Conservation (phyloP, 2,329 filamentous ascomycete genomes). For the Coniochaeta prunicola region DNA sequence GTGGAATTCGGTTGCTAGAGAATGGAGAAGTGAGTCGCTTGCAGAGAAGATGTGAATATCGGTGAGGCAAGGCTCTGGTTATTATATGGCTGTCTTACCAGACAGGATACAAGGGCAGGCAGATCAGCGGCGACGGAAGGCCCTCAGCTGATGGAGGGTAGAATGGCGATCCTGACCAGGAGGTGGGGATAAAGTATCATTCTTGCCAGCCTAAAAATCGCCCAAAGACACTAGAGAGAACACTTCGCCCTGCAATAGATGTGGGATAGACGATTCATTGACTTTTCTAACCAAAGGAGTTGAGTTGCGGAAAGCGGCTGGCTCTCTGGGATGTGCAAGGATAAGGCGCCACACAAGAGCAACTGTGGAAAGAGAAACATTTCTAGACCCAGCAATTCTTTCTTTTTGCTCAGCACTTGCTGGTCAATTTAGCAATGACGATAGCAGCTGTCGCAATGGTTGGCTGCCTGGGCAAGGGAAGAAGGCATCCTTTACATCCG, state of each 20-base stretch:
- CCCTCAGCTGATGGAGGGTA: neutral
- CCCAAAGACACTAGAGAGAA: neutral
- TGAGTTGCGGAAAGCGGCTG: neutral
- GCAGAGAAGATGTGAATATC: slow-evolving; percentile 25
- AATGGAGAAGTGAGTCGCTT: slow-evolving; percentile 31
- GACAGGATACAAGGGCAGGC: neutral
- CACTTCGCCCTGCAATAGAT: neutral
- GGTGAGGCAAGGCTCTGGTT: slow-evolving; percentile 29
- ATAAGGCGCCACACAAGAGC: slow-evolving; percentile 10
- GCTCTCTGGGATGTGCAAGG: slow-evolving; percentile 9
- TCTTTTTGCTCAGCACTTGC: slow-evolving; percentile 4
- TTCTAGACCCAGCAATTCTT: neutral
- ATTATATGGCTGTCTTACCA: slow-evolving; percentile 25
- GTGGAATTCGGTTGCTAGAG: slow-evolving; percentile 18
- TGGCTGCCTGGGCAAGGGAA: slow-evolving; percentile 12
- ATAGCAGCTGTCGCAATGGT: slow-evolving; percentile 3
- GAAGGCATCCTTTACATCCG: neutral
- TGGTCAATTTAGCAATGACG: slow-evolving; percentile 12
- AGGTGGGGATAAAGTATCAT: neutral
- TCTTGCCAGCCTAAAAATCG: neutral
- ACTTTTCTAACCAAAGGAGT: neutral
- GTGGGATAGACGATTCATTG: neutral
- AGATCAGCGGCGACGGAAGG: neutral
- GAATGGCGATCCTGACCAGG: neutral
- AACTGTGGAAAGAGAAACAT: slow-evolving; percentile 1